Evolutionary conservation across 2,329 filamentous ascomycete genomes (phyloP).

Genomic region (Aspergillus terreus): DNA sequence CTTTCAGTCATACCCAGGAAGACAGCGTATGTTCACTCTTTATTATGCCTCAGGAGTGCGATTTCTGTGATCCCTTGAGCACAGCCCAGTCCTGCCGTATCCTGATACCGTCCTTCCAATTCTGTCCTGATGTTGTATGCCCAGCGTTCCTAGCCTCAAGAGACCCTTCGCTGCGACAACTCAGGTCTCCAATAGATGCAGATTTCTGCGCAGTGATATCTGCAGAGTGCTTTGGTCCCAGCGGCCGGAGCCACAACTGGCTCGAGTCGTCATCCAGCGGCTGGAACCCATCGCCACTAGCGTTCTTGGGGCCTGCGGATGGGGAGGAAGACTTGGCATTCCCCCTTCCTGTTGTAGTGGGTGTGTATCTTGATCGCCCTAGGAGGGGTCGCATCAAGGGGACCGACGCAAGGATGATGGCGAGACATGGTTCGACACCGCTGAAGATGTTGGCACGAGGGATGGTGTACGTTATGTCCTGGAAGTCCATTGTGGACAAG

Average conservation of each 20-base stretch:
- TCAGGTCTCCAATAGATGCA: no score
- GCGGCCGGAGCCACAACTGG: conserved; percentile 24
- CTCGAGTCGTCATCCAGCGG: conserved; percentile 26
- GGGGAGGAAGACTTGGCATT: conserved; percentile 1
- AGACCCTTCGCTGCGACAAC: no score
- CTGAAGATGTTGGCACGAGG: conserved; percentile 35
- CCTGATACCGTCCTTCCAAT: background rate
- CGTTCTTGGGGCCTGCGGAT: conserved; percentile 2
- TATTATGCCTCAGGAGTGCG: no score
- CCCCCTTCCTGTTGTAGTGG: conserved; percentile 13
- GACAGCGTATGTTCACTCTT: no score
- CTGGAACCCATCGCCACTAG: conserved; percentile 19
- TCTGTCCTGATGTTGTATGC: background rate
- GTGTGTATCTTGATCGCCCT: conserved; percentile 16
- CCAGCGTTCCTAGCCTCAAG: background rate
- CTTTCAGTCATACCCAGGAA: no score
- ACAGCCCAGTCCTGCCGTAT: conserved; percentile 5
- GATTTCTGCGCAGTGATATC: conserved; percentile 1
- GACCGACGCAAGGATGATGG: conserved; percentile 39
- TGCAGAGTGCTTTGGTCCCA: conserved; percentile 13
- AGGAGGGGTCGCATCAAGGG: conserved; percentile 42
- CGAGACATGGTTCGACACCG: conserved; percentile 38
- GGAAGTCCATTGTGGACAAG: conserved; percentile 32
- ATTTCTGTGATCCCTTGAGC: no score
- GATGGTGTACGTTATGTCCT: conserved; percentile 33